Base-by-base conservation (phyloP, 2,329 filamentous ascomycete species). In the Sporothrix luriei region DNA sequence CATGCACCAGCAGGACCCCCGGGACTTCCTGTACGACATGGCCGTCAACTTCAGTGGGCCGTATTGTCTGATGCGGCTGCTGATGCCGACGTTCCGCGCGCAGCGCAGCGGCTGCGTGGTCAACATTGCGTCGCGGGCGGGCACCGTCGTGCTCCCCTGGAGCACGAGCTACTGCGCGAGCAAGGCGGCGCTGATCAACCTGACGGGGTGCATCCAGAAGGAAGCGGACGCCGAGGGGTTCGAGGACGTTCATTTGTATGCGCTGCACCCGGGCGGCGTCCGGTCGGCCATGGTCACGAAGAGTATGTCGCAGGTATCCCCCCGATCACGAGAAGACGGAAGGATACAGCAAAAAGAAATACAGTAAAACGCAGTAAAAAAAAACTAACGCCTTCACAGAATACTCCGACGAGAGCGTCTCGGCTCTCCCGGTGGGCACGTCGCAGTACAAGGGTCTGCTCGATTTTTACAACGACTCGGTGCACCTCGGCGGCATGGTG, bases 171-270 rank as follows among this genome's bases (percentile, higher is more conserved):
- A 78, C 73, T 77, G 75, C 68, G 71, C 76, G 13, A 76, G 75
- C 75, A 78, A 78, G 68, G 76, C 76, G 4, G 76, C 76, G 21
- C 72, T 78, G 21, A 78, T 78, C 71, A 75, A 76, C 72, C 71
- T 78, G 57, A 78, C 76, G 14, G 74, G 73, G 2, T 77, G 76
- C 68, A 67, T 73, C 43, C 76, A 78, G 59, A 76, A 74, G 69
- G 76, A 78, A 68, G 67, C 74, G 13, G 76, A 78, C 49, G 68
- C 75, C 40, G 76, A 78, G 51, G 74, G 73, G 1, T 64, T 76
- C 29, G 68, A 73, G 2, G 73, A 75, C 54, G 72, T 78, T 24
- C 76, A 77, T 48, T 26, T 77, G 64, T 78, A 78, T 62, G 71
- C 76, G 61, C 70, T 78, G 51, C 76, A 78, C 52, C 76, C 76